Base-by-base conservation (phyloP, 495 filamentous ascomycete genomes). In the Aspergillus hancockii region DNA sequence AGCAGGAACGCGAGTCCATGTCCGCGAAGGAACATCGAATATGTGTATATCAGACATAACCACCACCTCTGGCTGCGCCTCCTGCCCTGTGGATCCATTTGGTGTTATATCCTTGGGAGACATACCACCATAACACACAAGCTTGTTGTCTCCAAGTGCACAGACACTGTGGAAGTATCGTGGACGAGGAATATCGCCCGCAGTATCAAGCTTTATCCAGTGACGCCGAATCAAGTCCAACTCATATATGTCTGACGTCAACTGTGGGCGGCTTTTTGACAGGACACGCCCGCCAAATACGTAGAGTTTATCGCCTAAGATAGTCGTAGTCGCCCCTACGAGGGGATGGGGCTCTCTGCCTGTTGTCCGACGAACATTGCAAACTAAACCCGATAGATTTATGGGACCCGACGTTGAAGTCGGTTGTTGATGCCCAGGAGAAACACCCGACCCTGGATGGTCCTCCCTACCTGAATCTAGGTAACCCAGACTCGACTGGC, bases 1-100 rank as follows among this genome's bases (percentile, higher is more conserved):
- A 0, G 90, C 86, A 12, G 88, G 83, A 53, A 98, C 86, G 31
- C 84, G 90, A 41, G 88, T 92, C 94, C 94, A 98, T 32, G 84
- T 88, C 62, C 82, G 87, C 0, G 90, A 87, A 8, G 84, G 81
- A n/a, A 94, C 90, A 69, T 98, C 94, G 67, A 89, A 97, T 8
- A 98, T 92, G 71, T 97, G 91, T 55, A 98, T 93, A 78, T 98
- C 94, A 9, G 92, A 95, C 92, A 98, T 96, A 55, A 98, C 94
- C 6, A 93, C 87, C 8, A 97, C 90, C 70, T 97, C 94, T 25
- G 90, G 86, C 62, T 94, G 91, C 25, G 85, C 74, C 49, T 93
- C 91, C 60, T 83, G 79, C 0, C 81, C 73, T 51, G 54, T 61
- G 63, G 52, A 76, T 64, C 56, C 69, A 50, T 67, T 71, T 69